These are phyloP conservation scores for Clarireedia hainanense DNA, from an alignment of 2,329 filamentous ascomycete genomes.

Conservation along the genomic window DNA sequence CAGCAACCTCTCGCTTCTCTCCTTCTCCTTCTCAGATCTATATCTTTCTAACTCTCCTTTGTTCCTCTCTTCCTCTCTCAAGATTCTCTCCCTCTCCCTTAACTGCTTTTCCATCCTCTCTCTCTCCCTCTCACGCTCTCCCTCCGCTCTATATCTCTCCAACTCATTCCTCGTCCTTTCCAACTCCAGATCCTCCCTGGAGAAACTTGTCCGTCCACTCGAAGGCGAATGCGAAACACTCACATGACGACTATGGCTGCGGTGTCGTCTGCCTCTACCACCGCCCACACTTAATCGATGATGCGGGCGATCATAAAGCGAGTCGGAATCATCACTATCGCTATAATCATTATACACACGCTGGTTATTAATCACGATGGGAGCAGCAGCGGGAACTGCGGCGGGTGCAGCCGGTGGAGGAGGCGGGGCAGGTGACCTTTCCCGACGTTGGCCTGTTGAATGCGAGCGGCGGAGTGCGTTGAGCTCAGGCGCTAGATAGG, in stretches of 20 bases:
- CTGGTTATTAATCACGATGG: constrained; percentile 42
- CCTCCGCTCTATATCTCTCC: constrained; percentile 22
- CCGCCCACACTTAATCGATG: constrained; percentile 25
- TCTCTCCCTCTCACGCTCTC: background rate
- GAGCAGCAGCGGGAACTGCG: constrained; percentile 11
- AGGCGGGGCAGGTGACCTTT: background rate
- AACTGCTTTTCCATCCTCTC: background rate
- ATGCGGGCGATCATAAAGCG: constrained; percentile 32
- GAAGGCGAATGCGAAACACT: background rate
- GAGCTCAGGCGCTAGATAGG: constrained; percentile 20
- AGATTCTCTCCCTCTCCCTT: background rate
- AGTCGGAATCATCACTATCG: constrained; percentile 2
- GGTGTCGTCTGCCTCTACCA: background rate
- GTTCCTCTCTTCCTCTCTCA: background rate
- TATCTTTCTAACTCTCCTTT: background rate
- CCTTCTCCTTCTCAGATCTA: background rate
- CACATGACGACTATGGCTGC: constrained; percentile 7
- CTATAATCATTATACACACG: constrained; percentile 1
- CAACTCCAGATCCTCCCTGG: constrained; percentile 30
- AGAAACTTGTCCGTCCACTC: background rate
- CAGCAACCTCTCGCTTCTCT: background rate
- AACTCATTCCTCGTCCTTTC: constrained; percentile 39
- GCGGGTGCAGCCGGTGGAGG: constrained; percentile 15
- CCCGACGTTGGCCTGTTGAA: constrained; percentile 13
- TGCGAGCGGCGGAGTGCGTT: constrained; percentile 15